Percentiles rank a stretch among this genome's conserved stretches.
Conservation (phyloP, 2,329 filamentous ascomycete species). For the Acrocalymma vagum region DNA sequence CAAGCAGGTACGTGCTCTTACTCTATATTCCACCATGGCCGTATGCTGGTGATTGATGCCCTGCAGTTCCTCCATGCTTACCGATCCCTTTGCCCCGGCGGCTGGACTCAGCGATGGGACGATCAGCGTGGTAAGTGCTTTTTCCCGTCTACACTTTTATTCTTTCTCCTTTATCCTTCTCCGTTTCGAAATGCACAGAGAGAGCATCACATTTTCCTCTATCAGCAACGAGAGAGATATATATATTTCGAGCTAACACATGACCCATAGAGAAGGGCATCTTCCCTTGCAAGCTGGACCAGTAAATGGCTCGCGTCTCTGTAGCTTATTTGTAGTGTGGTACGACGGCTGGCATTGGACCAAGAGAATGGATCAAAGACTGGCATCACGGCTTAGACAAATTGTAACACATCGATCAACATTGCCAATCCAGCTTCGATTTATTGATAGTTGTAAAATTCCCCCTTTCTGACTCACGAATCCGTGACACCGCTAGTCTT, state of each 20-base stretch:
- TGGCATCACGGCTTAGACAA: conserved; percentile 31
- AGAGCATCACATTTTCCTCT: not conserved
- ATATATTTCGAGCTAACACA: not conserved
- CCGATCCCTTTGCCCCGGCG: conserved; percentile 94
- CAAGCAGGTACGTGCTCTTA: conserved; percentile 75
- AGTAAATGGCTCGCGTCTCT: conserved; percentile 34
- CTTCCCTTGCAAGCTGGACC: conserved; percentile 47
- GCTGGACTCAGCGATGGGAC: conserved; percentile 95
- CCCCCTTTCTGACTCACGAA: conserved; percentile 5
- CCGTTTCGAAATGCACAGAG: not conserved
- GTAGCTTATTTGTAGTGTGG: conserved; percentile 15
- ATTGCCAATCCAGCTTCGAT: conserved; percentile 38
- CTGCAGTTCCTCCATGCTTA: conserved; percentile 93
- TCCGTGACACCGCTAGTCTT: conserved; percentile 4
- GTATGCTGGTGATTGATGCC: conserved; percentile 18
- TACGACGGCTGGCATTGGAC: conserved; percentile 25
- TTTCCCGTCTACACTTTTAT: too few species aligned
- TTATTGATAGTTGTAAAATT: conserved; percentile 8
- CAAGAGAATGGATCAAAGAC: conserved; percentile 29
- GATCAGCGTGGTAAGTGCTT: conserved; percentile 85
- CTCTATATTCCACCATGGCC: not conserved
- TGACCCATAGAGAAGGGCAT: conserved; percentile 39
- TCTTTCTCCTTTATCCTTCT: not conserved
- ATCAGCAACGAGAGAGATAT: not conserved
- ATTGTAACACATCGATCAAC: conserved; percentile 39